A percentile compares a stretch with the other conserved stretches of the same genome.
These are phyloP conservation scores for Ettlia oleoabundans DNA, from an alignment of 139 green algal species.

Conservation along the genomic window DNA sequence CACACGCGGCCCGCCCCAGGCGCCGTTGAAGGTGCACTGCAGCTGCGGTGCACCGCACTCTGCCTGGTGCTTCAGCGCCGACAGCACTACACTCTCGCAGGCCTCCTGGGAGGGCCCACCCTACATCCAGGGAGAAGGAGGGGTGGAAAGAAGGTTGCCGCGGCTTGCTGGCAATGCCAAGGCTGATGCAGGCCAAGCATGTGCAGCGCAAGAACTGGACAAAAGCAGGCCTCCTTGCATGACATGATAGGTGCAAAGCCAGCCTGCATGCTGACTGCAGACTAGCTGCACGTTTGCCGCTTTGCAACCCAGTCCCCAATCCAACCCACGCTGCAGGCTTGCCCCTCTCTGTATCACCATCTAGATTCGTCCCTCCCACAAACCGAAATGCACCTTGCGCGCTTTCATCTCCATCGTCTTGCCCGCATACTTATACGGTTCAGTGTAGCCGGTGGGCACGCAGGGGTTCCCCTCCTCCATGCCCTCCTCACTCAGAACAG, in stretches of 20 bases:
- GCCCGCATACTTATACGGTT: constrained; percentile 67
- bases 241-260: neutral
- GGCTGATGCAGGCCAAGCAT: neutral
- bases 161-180: neutral
- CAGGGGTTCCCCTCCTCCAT: constrained; percentile 71
- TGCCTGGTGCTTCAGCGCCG: constrained; percentile 48
- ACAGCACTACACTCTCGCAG: constrained; percentile 47
- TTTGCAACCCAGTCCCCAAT: too few relatives aligned
- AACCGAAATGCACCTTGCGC: neutral
- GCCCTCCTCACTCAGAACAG: constrained; percentile 72
- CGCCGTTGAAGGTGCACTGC: constrained; percentile 93
- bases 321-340: too few relatives aligned
- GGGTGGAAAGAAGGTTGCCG: too few relatives aligned
- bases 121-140: neutral
- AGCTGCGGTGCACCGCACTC: constrained; percentile 64
- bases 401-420: constrained; percentile 46
- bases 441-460: constrained; percentile 65
- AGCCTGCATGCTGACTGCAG: too few relatives aligned
- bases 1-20: constrained; percentile 76
- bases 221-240: neutral
- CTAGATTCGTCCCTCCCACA: neutral
- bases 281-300: too few relatives aligned
- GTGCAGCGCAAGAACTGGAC: neutral
- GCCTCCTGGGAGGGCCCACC: constrained; percentile 22
- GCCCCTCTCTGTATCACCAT: constrained; percentile 20